Conservation (phyloP, 2,329 filamentous ascomycete genomes). For the Penicillium sp. region DNA sequence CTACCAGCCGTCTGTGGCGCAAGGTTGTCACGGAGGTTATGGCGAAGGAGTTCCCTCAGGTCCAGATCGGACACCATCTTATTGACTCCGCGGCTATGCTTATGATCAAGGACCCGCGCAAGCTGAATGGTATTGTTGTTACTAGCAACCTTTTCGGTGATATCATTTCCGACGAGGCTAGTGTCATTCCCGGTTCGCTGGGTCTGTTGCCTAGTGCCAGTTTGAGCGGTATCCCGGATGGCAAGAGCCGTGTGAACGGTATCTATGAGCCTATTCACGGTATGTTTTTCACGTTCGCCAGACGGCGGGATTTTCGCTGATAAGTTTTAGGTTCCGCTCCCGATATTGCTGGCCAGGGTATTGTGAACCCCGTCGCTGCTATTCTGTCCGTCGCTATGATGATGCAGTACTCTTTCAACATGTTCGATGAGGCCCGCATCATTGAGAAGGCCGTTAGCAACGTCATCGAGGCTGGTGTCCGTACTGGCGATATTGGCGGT, state of each 20-base stretch:
- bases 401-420: constrained; percentile 85
- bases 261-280: constrained; percentile 98
- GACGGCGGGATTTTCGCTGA: neutral
- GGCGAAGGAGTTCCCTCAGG: constrained; percentile 80
- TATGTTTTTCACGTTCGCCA: constrained; percentile 39
- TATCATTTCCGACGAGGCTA: constrained; percentile 93
- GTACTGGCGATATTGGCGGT: constrained; percentile 84
- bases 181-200: constrained; percentile 86
- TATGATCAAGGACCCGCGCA: constrained; percentile 89
- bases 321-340: constrained; percentile 69
- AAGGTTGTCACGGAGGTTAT: constrained; percentile 83
- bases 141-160: constrained; percentile 95
- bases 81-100: constrained; percentile 98
- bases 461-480: constrained; percentile 73
- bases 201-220: constrained; percentile 86
- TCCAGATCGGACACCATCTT: constrained; percentile 81
- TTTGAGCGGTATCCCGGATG: constrained; percentile 80
- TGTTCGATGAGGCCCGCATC: constrained; percentile 65
- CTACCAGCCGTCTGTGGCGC: constrained; percentile 84
- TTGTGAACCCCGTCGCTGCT: constrained; percentile 89
- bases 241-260: constrained; percentile 79
- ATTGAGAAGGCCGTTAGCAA: constrained; percentile 33
- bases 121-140: constrained; percentile 85
- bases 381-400: constrained; percentile 94
- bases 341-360: constrained; percentile 86